Evolutionary conservation across 441 rosid genomes (phyloP).

Genomic region (Dalechampia spathulata): DNA sequence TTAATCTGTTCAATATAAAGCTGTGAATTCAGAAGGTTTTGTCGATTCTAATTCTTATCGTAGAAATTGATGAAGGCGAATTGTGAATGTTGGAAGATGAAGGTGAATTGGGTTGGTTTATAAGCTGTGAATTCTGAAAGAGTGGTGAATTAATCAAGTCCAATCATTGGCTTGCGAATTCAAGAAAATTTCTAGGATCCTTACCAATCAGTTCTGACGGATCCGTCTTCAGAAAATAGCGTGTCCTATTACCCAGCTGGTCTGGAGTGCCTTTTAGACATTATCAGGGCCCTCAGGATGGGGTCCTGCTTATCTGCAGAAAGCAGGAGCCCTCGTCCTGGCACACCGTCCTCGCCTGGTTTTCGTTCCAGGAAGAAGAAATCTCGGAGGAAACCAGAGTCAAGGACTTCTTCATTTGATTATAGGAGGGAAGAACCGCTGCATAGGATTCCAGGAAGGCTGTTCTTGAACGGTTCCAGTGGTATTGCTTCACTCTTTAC

Average conservation of each 20-base stretch:
- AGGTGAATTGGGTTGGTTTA: conserved; percentile 12
- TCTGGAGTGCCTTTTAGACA: conserved; percentile 91
- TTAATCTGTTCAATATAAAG: neutral
- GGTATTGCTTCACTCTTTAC: conserved; percentile 77
- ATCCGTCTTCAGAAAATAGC: conserved; percentile 48
- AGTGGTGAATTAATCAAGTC: conserved; percentile 12
- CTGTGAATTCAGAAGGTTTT: conserved; percentile 10
- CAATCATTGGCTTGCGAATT: conserved; percentile 14
- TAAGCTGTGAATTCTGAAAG: no score
- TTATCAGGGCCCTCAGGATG: conserved; percentile 99
- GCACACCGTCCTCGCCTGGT: conserved; percentile 73
- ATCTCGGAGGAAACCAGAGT: conserved; percentile 52
- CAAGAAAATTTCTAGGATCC: conserved; percentile 10
- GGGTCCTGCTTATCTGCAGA: conserved; percentile 99
- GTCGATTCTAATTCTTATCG: neutral
- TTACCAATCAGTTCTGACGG: conserved; percentile 36
- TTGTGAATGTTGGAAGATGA: neutral
- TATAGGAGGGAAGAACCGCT: conserved; percentile 57
- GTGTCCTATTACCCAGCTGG: conserved; percentile 60
- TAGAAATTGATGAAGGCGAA: conserved; percentile 7
- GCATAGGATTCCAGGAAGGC: conserved; percentile 73
- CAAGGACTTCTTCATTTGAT: conserved; percentile 62
- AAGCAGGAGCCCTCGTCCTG: conserved; percentile 81
- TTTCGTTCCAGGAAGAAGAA: conserved; percentile 63
- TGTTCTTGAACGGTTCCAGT: conserved; percentile 77